These are phyloP conservation scores for Stephania yunnanensis DNA, from an alignment of 164 flowering plant species.

Conservation along the genomic window DNA sequence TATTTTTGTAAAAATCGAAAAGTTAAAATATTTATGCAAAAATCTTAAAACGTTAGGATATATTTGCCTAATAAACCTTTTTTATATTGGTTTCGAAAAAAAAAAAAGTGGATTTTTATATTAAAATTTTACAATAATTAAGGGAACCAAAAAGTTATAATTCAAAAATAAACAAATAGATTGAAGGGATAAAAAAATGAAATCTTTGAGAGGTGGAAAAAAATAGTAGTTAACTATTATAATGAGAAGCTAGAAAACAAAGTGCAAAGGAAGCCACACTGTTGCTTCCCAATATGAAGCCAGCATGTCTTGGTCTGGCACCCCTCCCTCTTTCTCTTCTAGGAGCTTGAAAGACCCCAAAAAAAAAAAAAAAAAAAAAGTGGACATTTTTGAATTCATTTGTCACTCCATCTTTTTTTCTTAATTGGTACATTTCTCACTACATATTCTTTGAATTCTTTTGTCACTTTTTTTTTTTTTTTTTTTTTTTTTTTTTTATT, in stretches of 20 bases:
- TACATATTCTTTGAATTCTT: constrained; percentile 1
- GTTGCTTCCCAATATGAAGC: constrained; percentile 12
- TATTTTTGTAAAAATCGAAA: no score
- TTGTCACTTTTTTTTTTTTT: neutral
- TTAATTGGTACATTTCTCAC: neutral
- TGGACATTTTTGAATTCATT: neutral
- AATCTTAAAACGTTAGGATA: no score
- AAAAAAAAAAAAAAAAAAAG: neutral
- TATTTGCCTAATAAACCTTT: no score
- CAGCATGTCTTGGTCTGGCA: constrained; percentile 25
- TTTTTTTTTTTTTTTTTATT: no score
- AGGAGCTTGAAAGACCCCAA: no score
- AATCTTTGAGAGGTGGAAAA: neutral
- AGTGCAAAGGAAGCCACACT: constrained; percentile 12
- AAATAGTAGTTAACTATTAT: neutral
- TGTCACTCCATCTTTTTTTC: neutral
- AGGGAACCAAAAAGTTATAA: neutral
- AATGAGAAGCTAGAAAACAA: neutral
- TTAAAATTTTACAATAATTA: no score
- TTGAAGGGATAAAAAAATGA: neutral
- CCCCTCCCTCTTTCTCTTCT: constrained; percentile 1
- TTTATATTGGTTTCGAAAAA: no score
- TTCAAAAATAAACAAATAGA: neutral
- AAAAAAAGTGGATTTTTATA: neutral
- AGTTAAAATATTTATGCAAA: no score